Percentiles rank a stretch among this genome's conserved stretches.
These are phyloP conservation scores for Smittium culicis DNA, from an alignment of 371 early-diverging fungal species.

Conservation along the genomic window DNA sequence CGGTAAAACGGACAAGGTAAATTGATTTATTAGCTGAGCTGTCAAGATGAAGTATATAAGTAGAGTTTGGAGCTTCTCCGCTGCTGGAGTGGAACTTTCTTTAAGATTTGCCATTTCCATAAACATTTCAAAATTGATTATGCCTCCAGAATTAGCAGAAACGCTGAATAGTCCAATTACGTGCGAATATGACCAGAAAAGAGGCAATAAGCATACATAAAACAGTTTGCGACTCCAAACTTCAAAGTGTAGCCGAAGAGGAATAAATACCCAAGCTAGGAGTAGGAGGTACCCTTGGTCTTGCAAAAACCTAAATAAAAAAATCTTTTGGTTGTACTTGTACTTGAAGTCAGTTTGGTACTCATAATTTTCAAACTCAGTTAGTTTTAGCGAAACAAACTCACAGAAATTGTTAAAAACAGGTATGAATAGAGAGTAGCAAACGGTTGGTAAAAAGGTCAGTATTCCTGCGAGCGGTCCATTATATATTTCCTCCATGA, in stretches of 20 bases:
- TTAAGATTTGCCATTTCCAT: conserved; percentile 13
- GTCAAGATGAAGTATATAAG: conserved; percentile 68
- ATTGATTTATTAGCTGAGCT: conserved; percentile 61
- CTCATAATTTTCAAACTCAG: conserved; percentile 69
- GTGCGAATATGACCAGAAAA: background rate
- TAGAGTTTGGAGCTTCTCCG: conserved; percentile 44
- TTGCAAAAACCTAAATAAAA: conserved; percentile 65
- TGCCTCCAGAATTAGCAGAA: background rate
- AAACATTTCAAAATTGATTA: too few species aligned
- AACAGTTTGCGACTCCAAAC: conserved; percentile 3
- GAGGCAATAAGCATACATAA: background rate
- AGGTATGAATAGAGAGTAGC: conserved; percentile 62
- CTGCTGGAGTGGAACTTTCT: conserved; percentile 25
- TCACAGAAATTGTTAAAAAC: conserved; percentile 51
- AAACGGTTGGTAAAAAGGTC: conserved; percentile 54
- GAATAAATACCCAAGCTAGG: conserved; percentile 77
- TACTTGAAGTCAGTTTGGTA: conserved; percentile 55
- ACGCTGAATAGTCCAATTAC: background rate
- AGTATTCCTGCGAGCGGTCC: conserved; percentile 50
- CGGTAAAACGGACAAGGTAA: conserved; percentile 60
- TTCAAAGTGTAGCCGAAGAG: conserved; percentile 44
- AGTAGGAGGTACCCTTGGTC: conserved; percentile 67
- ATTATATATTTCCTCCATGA: conserved; percentile 62
- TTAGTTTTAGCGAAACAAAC: conserved; percentile 43
- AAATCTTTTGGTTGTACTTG: conserved; percentile 64